Percentiles rank a stretch among this genome's conserved stretches.
phyloP scores from a whole-genome alignment of 2,329 filamentous ascomycete genomes.

The Fusarium sp. region DNA sequence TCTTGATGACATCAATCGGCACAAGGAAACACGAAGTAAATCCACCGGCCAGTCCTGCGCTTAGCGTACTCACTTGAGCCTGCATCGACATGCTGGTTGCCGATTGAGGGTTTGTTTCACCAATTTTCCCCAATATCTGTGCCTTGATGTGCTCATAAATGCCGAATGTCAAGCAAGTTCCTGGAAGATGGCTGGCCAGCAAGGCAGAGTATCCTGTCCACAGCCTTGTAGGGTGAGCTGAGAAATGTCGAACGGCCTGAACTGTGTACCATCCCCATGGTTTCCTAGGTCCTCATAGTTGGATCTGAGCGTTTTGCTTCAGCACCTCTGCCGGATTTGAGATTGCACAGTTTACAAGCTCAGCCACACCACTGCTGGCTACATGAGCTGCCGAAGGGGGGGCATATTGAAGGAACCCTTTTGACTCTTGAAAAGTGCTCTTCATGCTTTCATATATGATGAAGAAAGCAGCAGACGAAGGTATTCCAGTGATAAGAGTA shows the following conservation, averaged over 20 bases:
- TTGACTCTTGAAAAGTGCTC: not conserved
- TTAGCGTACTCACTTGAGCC: conserved; percentile 22
- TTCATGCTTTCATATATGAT: conserved; percentile 27
- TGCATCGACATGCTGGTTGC: conserved; percentile 4
- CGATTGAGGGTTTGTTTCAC: not conserved
- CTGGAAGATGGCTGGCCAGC: conserved; percentile 28
- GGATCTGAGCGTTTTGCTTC: conserved; percentile 28
- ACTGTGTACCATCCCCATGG: conserved; percentile 13
- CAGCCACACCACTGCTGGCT: conserved; percentile 22
- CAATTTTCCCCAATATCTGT: not conserved
- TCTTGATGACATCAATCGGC: conserved; percentile 26
- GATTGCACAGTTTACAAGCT: conserved; percentile 31
- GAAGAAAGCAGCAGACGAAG: conserved; percentile 29
- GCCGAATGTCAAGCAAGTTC: conserved; percentile 26
- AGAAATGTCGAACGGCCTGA: conserved; percentile 17
- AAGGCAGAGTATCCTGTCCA: conserved; percentile 32
- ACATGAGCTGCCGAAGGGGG: conserved; percentile 16
- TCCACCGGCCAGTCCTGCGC: conserved; percentile 26
- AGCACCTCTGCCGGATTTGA: conserved; percentile 34
- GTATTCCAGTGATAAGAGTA: conserved; percentile 25
- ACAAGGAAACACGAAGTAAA: conserved; percentile 25
- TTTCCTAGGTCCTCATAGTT: not conserved
- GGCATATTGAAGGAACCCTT: not conserved
- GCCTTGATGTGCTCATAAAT: conserved; percentile 31
- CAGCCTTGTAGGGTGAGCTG: conserved; percentile 17